These are phyloP conservation scores for Alternaria sp. DNA, from an alignment of 2,329 filamentous ascomycete genomes.

Conservation along the genomic window DNA sequence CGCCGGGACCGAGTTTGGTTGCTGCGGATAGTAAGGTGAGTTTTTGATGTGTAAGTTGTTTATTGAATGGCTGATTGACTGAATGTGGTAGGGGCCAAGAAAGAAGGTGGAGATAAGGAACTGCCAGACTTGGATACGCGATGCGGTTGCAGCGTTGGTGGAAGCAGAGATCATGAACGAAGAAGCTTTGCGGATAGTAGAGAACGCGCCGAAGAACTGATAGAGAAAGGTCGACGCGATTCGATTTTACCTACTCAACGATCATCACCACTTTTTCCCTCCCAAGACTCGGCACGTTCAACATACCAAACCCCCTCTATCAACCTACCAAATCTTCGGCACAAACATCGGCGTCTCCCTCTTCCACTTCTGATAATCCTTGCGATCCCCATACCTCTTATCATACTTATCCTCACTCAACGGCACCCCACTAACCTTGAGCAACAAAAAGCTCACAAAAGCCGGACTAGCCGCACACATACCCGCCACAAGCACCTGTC, in stretches of 20 bases:
- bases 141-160: neutral
- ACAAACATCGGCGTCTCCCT: slow-evolving; percentile 69
- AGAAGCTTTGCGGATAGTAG: neutral
- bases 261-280: no score
- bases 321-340: slow-evolving; percentile 59
- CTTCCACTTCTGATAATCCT: slow-evolving; percentile 74
- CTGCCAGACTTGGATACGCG: neutral
- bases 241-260: no score
- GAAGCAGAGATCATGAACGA: neutral
- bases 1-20: slow-evolving; percentile 26
- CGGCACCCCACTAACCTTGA: slow-evolving; percentile 69
- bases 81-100: neutral
- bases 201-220: neutral
- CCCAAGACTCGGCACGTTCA: no score
- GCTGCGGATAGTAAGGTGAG: neutral
- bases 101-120: neutral
- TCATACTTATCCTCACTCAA: slow-evolving; percentile 74
- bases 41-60: neutral
- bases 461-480: slow-evolving; percentile 67
- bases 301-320: neutral
- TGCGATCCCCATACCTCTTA: slow-evolving; percentile 65
- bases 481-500: slow-evolving; percentile 53
- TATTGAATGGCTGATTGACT: neutral
- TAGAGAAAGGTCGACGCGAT: neutral
- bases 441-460: slow-evolving; percentile 68